A percentile compares a stretch with the other conserved stretches of the same genome.
Conservation (phyloP, 139 green algal species). For the Pseudopediastrum boryanum region DNA sequence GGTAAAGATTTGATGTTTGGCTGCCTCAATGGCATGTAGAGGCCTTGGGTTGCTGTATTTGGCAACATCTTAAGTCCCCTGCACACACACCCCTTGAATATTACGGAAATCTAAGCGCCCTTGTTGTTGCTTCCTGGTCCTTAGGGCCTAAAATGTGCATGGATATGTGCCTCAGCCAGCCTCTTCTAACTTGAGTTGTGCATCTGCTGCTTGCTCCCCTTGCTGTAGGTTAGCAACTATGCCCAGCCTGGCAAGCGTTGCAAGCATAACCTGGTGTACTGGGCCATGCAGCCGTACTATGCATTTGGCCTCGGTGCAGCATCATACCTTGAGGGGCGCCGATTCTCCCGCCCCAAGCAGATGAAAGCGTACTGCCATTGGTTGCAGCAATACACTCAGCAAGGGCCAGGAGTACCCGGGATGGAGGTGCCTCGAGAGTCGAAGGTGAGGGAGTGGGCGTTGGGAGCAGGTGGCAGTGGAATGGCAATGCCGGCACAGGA, state of each 20-base stretch:
- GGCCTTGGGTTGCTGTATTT: too few species aligned
- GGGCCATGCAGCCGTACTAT: conserved; percentile 75
- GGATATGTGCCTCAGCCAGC: too few species aligned
- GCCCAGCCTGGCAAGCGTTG: conserved; percentile 75
- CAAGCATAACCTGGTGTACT: conserved; percentile 95
- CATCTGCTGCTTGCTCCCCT: background rate
- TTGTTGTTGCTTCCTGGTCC: too few species aligned
- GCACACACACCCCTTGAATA: too few species aligned
- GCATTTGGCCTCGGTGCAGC: conserved; percentile 91
- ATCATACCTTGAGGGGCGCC: conserved; percentile 71
- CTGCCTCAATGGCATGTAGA: too few species aligned
- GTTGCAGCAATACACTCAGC: conserved; percentile 48
- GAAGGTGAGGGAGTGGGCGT: background rate
- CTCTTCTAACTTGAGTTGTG: too few species aligned
- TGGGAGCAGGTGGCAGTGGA: conserved; percentile 11
- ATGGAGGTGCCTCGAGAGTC: background rate
- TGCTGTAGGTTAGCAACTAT: conserved; percentile 84
- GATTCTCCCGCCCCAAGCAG: conserved; percentile 75
- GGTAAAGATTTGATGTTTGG: too few species aligned
- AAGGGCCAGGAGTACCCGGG: background rate
- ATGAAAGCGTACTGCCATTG: conserved; percentile 79
- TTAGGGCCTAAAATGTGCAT: too few species aligned
- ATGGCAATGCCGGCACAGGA: background rate
- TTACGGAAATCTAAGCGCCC: too few species aligned
- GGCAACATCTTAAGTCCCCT: too few species aligned